A percentile compares a stretch with the other conserved stretches of the same genome.
Evolutionary conservation across 2,329 filamentous ascomycete species (phyloP).

Genomic region (Westerdykella ornata): DNA sequence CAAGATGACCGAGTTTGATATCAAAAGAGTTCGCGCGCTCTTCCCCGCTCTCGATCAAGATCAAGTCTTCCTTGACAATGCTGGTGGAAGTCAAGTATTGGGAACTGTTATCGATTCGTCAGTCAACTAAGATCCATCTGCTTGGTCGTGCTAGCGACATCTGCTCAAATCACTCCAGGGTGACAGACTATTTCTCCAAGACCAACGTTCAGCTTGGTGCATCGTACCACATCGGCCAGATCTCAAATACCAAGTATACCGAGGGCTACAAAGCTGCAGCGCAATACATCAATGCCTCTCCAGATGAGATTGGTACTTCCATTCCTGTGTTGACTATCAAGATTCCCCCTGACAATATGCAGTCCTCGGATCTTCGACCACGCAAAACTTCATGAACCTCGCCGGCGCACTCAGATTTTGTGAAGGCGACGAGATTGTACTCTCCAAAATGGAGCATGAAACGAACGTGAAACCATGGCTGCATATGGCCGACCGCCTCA

Average conservation of each 20-base stretch:
- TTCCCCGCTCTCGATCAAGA: conserved; percentile 63
- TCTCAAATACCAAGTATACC: conserved; percentile 54
- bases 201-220: conserved; percentile 73
- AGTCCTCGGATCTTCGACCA: conserved; percentile 68
- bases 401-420: conserved; percentile 28
- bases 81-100: conserved; percentile 66
- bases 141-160: conserved; percentile 2
- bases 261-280: conserved; percentile 60
- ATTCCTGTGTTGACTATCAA: conserved; percentile 7
- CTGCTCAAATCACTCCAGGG: conserved; percentile 35
- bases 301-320: conserved; percentile 55
- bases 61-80: conserved; percentile 72
- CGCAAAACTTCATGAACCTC: conserved; percentile 69
- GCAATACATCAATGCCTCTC: conserved; percentile 60
- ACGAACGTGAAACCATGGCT: conserved; percentile 71
- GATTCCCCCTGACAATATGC: background rate
- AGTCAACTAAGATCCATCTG: conserved; percentile 15
- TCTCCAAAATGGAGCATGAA: conserved; percentile 70
- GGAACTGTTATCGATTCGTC: conserved; percentile 61
- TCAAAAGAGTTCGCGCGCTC: conserved; percentile 50
- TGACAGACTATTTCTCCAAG: conserved; percentile 58
- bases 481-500: conserved; percentile 55
- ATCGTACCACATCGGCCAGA: conserved; percentile 55
- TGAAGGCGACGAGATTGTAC: conserved; percentile 56
- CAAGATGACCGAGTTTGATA: conserved; percentile 45